Evolutionary conservation across 768 basidiomycete species (phyloP).

Genomic region (Cubamyces sp.): DNA sequence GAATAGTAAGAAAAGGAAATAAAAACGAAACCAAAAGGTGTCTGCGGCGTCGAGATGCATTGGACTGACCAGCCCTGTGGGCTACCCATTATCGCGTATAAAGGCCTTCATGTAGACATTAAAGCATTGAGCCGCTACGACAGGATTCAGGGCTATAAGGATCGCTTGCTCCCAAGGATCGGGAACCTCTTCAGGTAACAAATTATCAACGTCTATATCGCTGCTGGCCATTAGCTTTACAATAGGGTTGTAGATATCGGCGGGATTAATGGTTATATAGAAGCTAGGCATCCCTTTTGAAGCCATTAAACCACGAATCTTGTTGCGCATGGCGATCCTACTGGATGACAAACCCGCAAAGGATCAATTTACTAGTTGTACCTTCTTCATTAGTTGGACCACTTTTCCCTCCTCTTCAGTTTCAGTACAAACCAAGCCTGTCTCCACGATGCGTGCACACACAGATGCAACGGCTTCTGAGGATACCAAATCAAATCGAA

Average conservation of each 20-base stretch:
- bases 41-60: too few species aligned
- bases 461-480: neutral
- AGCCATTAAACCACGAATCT: conserved; percentile 41
- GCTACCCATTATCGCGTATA: too few species aligned
- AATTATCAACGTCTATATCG: conserved; percentile 41
- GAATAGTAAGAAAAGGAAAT: too few species aligned
- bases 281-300: conserved; percentile 44
- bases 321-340: conserved; percentile 38
- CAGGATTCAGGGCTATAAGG: conserved; percentile 45
- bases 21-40: too few species aligned
- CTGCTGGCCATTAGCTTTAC: conserved; percentile 43
- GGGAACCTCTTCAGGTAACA: conserved; percentile 34
- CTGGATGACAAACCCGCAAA: conserved; percentile 19
- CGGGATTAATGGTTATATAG: conserved; percentile 51
- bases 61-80: too few species aligned
- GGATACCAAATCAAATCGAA: neutral
- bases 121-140: conserved; percentile 46
- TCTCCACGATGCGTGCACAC: neutral
- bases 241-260: conserved; percentile 46
- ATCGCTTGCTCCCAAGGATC: conserved; percentile 38
- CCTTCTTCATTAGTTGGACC: neutral
- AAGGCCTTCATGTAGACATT: conserved; percentile 44
- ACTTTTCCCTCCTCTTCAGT: neutral
- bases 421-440: neutral
- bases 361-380: neutral